Percentiles rank a stretch among this genome's conserved stretches.
Evolutionary conservation across 2,329 filamentous ascomycete species (phyloP).

Genomic region (Metarhizium brunneum): DNA sequence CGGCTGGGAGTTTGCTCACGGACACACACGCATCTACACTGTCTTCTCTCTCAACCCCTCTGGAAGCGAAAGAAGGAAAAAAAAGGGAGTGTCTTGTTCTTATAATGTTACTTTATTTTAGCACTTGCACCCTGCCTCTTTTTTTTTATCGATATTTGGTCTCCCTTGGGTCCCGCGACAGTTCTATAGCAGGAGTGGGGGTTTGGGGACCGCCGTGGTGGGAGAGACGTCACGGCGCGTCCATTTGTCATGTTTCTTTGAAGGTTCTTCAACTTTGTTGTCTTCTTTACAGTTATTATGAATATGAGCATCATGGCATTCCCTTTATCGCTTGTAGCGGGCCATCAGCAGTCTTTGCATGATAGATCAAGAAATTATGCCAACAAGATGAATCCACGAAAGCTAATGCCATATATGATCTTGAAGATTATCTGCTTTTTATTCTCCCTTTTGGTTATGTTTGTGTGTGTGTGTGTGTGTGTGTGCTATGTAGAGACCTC

Average conservation of each 20-base stretch:
- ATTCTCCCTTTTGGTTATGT: not conserved
- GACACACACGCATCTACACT: slow-evolving; percentile 29
- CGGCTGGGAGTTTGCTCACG: slow-evolving; percentile 14
- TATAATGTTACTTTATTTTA: not conserved
- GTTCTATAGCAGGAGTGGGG: slow-evolving; percentile 26
- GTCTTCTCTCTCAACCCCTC: slow-evolving; percentile 56
- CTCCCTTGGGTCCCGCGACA: slow-evolving; percentile 35
- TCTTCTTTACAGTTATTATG: slow-evolving; percentile 12
- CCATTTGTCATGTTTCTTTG: slow-evolving; percentile 9
- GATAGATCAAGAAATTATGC: slow-evolving; percentile 3
- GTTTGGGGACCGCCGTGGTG: slow-evolving; percentile 36
- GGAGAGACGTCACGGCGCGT: slow-evolving; percentile 52
- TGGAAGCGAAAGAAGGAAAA: slow-evolving; percentile 3
- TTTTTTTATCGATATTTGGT: not conserved
- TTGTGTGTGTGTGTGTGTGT: not conserved
- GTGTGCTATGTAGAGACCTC: not conserved
- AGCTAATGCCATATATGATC: not conserved
- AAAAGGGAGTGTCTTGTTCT: not conserved
- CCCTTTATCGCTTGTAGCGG: not conserved
- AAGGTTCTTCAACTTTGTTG: slow-evolving; percentile 1
- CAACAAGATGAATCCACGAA: not conserved
- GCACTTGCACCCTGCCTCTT: not conserved
- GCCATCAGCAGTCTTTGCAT: slow-evolving; percentile 2
- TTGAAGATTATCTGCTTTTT: not conserved
- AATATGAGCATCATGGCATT: slow-evolving; percentile 16